Conservation (phyloP, 768 basidiomycete species). For the Boletus eberwhitei region DNA sequence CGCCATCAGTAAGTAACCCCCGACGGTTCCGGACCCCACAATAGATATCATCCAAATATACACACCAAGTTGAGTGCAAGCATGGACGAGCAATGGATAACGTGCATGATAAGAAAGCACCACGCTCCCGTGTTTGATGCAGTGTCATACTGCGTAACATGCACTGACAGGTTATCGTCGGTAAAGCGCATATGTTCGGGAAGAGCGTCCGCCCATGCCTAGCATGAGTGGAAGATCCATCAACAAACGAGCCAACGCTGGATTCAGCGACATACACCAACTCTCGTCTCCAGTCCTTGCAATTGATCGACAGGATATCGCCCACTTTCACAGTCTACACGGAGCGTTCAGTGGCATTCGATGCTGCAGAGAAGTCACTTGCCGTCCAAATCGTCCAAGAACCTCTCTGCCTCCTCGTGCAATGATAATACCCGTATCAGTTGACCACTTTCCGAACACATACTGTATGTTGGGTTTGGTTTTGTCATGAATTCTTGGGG, state of each 20-base stretch:
- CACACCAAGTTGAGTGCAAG: constrained; percentile 64
- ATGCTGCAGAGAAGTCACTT: constrained; percentile 11
- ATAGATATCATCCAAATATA: constrained; percentile 13
- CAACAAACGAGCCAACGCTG: neutral
- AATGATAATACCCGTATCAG: constrained; percentile 67
- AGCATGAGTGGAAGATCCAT: constrained; percentile 7
- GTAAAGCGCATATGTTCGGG: constrained; percentile 70
- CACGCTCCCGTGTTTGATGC: constrained; percentile 75
- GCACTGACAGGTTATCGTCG: constrained; percentile 63
- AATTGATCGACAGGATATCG: constrained; percentile 32
- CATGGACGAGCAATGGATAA: constrained; percentile 64
- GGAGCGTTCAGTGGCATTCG: constrained; percentile 24
- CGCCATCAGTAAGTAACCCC: neutral
- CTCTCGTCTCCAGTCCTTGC: constrained; percentile 45
- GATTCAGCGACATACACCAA: constrained; percentile 27
- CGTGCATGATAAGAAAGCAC: constrained; percentile 77
- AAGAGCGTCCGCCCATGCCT: constrained; percentile 68
- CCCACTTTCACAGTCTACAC: constrained; percentile 26
- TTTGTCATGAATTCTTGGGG: constrained; percentile 67
- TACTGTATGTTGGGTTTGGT: constrained; percentile 54
- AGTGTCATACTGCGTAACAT: constrained; percentile 77
- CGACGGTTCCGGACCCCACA: neutral
- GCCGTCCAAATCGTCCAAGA: constrained; percentile 53
- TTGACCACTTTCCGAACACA: constrained; percentile 62
- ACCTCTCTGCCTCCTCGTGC: constrained; percentile 56